These are phyloP conservation scores for Guadua angustifolia DNA, from an alignment of 176 grass and related monocot genomes.

Conservation along the genomic window DNA sequence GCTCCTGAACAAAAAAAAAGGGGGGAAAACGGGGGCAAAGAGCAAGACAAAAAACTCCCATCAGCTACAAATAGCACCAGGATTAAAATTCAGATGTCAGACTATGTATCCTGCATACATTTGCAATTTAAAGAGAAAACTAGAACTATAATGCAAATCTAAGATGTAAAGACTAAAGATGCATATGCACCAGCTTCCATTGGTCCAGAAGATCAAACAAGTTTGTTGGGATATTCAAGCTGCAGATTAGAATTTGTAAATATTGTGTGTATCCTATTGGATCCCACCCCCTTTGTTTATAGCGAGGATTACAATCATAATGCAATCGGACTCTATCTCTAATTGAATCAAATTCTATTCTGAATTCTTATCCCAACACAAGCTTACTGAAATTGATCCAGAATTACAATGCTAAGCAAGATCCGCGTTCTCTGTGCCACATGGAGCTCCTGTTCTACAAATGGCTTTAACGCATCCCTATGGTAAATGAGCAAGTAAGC, in stretches of 20 bases:
- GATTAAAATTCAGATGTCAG: constrained; percentile 38
- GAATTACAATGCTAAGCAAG: constrained; percentile 9
- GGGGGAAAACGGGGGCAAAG: neutral
- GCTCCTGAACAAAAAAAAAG: constrained; percentile 62
- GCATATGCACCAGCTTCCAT: neutral
- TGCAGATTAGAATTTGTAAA: too few species aligned
- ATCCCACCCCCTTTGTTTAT: too few species aligned
- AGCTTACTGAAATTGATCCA: constrained; percentile 23
- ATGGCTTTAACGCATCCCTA: neutral
- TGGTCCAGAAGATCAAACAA: neutral
- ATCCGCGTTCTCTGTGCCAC: constrained; percentile 12
- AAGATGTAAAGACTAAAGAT: constrained; percentile 4
- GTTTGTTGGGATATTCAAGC: constrained; percentile 6
- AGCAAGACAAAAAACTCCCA: neutral
- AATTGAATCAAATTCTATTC: too few species aligned
- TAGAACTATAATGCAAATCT: constrained; percentile 15
- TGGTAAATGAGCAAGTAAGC: constrained; percentile 4
- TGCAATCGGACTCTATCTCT: too few species aligned
- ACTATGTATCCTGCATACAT: constrained; percentile 21
- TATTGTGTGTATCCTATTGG: too few species aligned
- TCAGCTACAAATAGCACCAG: constrained; percentile 37
- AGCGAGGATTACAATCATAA: too few species aligned
- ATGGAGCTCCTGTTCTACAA: constrained; percentile 25
- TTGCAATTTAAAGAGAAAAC: constrained; percentile 31
- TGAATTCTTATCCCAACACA: too few species aligned